Base-by-base conservation (phyloP, 1,284 basidiomycete species). In the Boletellus sp. region DNA sequence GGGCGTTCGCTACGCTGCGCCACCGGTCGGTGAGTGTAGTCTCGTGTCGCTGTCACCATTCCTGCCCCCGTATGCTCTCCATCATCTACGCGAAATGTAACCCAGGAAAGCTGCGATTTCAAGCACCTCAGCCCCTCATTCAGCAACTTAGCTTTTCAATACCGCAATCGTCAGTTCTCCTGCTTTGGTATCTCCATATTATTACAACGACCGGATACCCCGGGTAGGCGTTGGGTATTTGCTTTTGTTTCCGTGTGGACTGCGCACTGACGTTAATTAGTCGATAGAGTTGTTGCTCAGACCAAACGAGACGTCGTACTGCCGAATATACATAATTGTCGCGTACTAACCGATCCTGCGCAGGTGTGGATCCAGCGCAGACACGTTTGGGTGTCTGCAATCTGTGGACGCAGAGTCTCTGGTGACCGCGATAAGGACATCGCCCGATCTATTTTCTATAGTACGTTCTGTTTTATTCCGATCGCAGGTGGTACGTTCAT, bases 401-500 rank as follows among this genome's bases (percentile, higher is more conserved):
- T 48, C 33, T 0, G 51, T 59, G 4, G 59, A 68, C n/a, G 59
- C 50, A 19, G 33, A 45, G 1, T 47, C 30, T 0, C 58, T 73
- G 8, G 47, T 61, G 30, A 28, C 43, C 4, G 55, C 46, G n/a
- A 68, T 53, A 11, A 44, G 3, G 36, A 50, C 4, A 42, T 70
- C 12, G 26, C 37, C 10, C 2, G 0, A 3, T 51, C 58, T 38
- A 49, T 19, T 30, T 67, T 72, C 54, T 63, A 51, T 46, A 68
- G 62, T 1, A 68, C 63, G 10, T 66, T 35, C 30, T 32, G 47
- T 5, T 63, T 66, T 18, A 58, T 64, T 35, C 71, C 71, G 0
- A 67, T 72, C 13, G 59, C 73, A 15, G 71, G 73, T 44, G 71
- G 65, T 1, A 57, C 58, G 8, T 67, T 71, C 44, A 70, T 71